Percentiles rank a stretch among this genome's conserved stretches.
phyloP scores from a whole-genome alignment of 1,284 basidiomycete genomes.

The Ceraceosorus guamensis region DNA sequence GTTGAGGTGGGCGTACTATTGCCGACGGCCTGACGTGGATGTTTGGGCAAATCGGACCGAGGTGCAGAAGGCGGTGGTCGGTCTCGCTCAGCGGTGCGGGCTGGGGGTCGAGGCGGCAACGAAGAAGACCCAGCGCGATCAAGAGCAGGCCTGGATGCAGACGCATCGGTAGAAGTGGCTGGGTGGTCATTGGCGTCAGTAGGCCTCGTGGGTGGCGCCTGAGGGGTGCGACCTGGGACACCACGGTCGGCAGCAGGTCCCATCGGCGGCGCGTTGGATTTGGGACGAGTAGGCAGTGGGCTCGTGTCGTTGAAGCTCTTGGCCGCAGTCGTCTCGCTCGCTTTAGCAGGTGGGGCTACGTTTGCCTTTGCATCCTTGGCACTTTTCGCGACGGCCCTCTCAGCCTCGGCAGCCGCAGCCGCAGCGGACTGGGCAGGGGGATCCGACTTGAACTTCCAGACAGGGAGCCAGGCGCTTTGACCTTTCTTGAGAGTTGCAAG shows the following conservation, averaged over 20 bases:
- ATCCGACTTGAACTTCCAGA: slow-evolving; percentile 10
- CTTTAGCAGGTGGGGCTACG: too few species aligned
- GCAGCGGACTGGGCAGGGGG: not conserved
- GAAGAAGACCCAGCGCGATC: not conserved
- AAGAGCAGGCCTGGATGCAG: slow-evolving; percentile 1
- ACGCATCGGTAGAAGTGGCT: not conserved
- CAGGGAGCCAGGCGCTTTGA: slow-evolving; percentile 28
- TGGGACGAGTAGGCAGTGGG: not conserved
- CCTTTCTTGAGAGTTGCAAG: slow-evolving; percentile 40
- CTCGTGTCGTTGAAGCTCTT: not conserved
- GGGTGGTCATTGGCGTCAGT: not conserved
- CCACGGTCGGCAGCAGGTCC: not conserved
- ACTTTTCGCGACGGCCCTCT: too few species aligned
- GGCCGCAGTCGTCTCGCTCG: not conserved
- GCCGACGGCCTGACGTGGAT: not conserved
- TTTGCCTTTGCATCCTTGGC: too few species aligned
- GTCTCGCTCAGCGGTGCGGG: not conserved
- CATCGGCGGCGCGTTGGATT: not conserved
- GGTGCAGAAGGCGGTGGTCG: not conserved
- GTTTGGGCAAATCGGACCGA: not conserved
- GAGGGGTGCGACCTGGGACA: not conserved
- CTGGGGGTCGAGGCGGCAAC: too few species aligned
- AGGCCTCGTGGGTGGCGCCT: not conserved
- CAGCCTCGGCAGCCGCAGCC: not conserved
- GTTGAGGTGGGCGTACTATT: not conserved